Conservation (phyloP, 768 basidiomycete species). For the Grammothele lineata region DNA sequence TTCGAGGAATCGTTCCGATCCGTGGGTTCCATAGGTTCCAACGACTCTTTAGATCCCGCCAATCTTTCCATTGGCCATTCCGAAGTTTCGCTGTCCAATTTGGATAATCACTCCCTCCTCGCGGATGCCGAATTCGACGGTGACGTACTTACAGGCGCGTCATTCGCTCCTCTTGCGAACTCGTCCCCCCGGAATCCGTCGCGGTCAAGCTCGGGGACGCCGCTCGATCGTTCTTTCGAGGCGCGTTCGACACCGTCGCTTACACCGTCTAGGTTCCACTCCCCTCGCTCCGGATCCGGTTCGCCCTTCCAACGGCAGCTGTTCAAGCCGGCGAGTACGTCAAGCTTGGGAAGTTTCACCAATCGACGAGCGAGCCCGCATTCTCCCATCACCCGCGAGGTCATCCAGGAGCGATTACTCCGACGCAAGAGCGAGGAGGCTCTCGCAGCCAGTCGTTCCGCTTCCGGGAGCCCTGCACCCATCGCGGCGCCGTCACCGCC, state of each 20-base stretch:
- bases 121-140: constrained; percentile 1
- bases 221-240: constrained; percentile 10
- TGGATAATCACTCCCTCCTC: constrained; percentile 23
- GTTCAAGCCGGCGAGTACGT: constrained; percentile 18
- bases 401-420: constrained; percentile 46
- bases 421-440: constrained; percentile 43
- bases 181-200: constrained; percentile 3
- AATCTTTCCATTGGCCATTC: constrained; percentile 30
- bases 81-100: constrained; percentile 31
- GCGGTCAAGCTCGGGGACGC: not conserved
- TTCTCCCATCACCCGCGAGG: constrained; percentile 48
- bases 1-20: constrained; percentile 22
- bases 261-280: constrained; percentile 11
- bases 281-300: constrained; percentile 11
- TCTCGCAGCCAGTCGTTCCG: constrained; percentile 21
- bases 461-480: constrained; percentile 1
- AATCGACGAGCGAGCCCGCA: constrained; percentile 28
- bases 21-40: constrained; percentile 12
- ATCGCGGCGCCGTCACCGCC: not conserved
- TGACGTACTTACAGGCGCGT: constrained; percentile 5
- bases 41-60: constrained; percentile 17
- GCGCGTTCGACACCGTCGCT: constrained; percentile 12
- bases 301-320: constrained; percentile 14
- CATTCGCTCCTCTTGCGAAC: constrained; percentile 6
- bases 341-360: constrained; percentile 13